phyloP scores from a whole-genome alignment of 129 eudicot species.

The Artemisia annua region DNA sequence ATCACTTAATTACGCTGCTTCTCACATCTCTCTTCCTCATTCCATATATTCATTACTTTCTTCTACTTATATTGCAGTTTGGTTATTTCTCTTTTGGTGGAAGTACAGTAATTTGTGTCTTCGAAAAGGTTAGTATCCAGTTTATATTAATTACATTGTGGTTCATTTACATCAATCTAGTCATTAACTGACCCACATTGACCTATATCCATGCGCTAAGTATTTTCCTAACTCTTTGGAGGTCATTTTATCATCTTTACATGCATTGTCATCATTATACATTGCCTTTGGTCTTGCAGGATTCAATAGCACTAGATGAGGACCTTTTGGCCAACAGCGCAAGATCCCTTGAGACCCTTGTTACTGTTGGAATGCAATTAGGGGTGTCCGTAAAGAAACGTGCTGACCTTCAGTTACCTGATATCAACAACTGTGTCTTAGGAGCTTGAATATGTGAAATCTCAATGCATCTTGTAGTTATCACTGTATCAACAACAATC shows the following conservation, averaged over 20 bases:
- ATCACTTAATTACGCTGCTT: background rate
- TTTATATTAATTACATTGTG: background rate
- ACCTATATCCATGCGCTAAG: no score
- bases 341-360: slow-evolving; percentile 83
- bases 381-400: slow-evolving; percentile 64
- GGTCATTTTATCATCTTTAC: background rate
- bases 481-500: slow-evolving; percentile 10
- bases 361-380: slow-evolving; percentile 75
- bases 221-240: background rate
- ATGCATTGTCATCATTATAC: slow-evolving; percentile 10
- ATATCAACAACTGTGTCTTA: slow-evolving; percentile 34
- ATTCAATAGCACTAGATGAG: slow-evolving; percentile 63
- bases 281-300: slow-evolving; percentile 46
- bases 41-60: slow-evolving; percentile 2
- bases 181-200: no score
- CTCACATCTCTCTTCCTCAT: slow-evolving; percentile 5
- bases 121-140: slow-evolving; percentile 71
- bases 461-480: slow-evolving; percentile 9
- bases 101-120: slow-evolving; percentile 89
- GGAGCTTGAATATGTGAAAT: slow-evolving; percentile 26
- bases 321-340: slow-evolving; percentile 77
- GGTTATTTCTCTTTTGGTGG: slow-evolving; percentile 99
- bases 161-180: no score
- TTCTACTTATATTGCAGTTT: slow-evolving; percentile 53
- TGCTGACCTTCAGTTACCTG: slow-evolving; percentile 31